phyloP scores from a whole-genome alignment of 1,139 yeast genomes.

The Blastobotrys ciferrii region DNA sequence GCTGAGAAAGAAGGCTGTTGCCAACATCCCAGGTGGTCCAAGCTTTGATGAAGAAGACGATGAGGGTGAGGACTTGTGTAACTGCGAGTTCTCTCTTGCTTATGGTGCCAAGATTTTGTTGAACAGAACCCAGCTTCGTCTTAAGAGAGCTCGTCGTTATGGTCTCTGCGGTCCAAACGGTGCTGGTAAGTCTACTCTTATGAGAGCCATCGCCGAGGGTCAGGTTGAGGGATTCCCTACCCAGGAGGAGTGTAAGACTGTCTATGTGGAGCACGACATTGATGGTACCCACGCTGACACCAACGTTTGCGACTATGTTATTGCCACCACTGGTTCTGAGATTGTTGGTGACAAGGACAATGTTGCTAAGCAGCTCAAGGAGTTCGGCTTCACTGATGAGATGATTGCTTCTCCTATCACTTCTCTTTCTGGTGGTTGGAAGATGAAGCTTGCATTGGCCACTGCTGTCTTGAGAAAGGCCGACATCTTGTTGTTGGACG shows the following conservation, averaged over 20 bases:
- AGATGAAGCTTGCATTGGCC: slow-evolving; percentile 99
- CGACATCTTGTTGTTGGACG: slow-evolving; percentile 96
- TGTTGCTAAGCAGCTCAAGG: slow-evolving; percentile 65
- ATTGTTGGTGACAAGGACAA: slow-evolving; percentile 63
- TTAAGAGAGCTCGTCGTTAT: slow-evolving; percentile 99
- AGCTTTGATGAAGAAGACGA: slow-evolving; percentile 98
- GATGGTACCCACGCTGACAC: slow-evolving; percentile 98
- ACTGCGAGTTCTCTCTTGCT: slow-evolving; percentile 99
- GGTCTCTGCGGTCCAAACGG: slow-evolving; percentile 99
- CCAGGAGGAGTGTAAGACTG: slow-evolving; percentile 97
- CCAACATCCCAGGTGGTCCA: slow-evolving; percentile 96
- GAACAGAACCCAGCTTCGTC: slow-evolving; percentile 98
- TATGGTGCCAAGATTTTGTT: slow-evolving; percentile 99
- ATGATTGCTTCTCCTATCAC: slow-evolving; percentile 92
- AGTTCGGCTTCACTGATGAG: slow-evolving; percentile 89
- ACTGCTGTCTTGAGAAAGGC: slow-evolving; percentile 99
- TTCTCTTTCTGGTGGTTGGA: slow-evolving; percentile 99
- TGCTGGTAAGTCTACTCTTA: slow-evolving; percentile 99
- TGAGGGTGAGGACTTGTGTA: slow-evolving; percentile 99
- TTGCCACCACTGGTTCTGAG: slow-evolving; percentile 56
- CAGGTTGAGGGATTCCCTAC: slow-evolving; percentile 99
- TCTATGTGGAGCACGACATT: slow-evolving; percentile 98
- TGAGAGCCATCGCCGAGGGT: slow-evolving; percentile 99
- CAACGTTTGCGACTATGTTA: slow-evolving; percentile 86
- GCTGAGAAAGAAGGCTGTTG: slow-evolving; percentile 93